Conservation (phyloP, 352 stramenopile genomes). For the Pythium phragmiticola region DNA sequence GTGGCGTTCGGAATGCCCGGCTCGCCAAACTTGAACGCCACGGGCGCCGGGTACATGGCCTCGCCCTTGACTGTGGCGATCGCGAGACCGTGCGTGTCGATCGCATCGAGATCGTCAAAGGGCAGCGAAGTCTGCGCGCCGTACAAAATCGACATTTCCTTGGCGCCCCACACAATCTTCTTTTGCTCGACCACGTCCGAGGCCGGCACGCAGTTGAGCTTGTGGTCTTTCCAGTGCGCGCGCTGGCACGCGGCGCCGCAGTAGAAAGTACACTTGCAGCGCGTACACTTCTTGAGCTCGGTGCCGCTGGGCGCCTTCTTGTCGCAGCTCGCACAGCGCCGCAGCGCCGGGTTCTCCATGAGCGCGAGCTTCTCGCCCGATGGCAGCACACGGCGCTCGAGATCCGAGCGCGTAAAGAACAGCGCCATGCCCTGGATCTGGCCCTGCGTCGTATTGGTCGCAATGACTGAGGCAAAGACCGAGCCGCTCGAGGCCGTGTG, state of each 20-base stretch:
- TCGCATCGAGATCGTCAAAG: conserved; percentile 77
- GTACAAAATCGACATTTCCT: conserved; percentile 84
- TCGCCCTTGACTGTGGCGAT: conserved; percentile 48
- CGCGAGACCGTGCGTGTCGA: conserved; percentile 53
- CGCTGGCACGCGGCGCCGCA: conserved; percentile 71
- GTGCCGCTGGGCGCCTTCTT: conserved; percentile 56
- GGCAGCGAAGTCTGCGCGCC: conserved; percentile 63
- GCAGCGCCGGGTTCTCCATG: conserved; percentile 68
- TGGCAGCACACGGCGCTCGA: conserved; percentile 73
- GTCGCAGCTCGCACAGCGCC: conserved; percentile 74
- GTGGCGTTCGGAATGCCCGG: conserved; percentile 55
- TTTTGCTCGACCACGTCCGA: conserved; percentile 27
- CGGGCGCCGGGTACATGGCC: conserved; percentile 60
- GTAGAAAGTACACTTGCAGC: conserved; percentile 86
- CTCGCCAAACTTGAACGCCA: conserved; percentile 75
- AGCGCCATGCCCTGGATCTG: conserved; percentile 76
- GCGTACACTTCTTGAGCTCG: conserved; percentile 80
- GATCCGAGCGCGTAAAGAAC: conserved; percentile 75
- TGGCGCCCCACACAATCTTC: conserved; percentile 74
- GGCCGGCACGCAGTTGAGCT: conserved; percentile 66
- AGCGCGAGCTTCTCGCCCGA: conserved; percentile 63
- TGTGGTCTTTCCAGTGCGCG: conserved; percentile 83
- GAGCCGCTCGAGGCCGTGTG: conserved; percentile 54
- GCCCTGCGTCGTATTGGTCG: conserved; percentile 44
- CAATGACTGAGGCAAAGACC: conserved; percentile 77